Evolutionary conservation across 2,329 filamentous ascomycete species (phyloP).

Genomic region (Tympanopsis confertula): DNA sequence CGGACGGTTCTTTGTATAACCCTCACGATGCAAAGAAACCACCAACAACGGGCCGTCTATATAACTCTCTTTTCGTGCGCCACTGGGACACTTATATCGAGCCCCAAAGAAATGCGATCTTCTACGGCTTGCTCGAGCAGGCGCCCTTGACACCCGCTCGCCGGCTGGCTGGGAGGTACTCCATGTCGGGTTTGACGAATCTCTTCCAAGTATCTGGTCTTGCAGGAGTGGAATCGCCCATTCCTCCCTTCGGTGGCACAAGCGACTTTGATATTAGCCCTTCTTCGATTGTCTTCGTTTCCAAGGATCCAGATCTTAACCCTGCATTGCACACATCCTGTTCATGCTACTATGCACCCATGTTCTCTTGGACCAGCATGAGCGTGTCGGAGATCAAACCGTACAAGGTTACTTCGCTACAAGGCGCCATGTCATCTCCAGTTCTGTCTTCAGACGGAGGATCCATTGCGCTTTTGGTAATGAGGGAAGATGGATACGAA

Average conservation of each 20-base stretch:
- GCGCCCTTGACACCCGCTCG: conserved; percentile 18
- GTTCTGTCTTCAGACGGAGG: conserved; percentile 28
- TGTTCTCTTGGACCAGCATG: conserved; percentile 25
- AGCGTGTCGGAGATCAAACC: conserved; percentile 15
- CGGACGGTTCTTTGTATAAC: conserved; percentile 33
- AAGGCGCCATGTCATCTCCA: conserved; percentile 29
- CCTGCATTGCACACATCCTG: conserved; percentile 31
- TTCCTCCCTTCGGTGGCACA: conserved; percentile 31
- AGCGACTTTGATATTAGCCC: conserved; percentile 32
- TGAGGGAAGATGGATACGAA: conserved; percentile 30
- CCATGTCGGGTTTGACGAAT: conserved; percentile 26
- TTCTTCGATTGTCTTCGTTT: conserved; percentile 28
- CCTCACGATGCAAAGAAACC: conserved; percentile 32
- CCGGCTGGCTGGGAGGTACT: conserved; percentile 19
- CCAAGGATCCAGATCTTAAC: conserved; percentile 28
- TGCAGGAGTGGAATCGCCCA: conserved; percentile 28
- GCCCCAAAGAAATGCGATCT: conserved; percentile 34
- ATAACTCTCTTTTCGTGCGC: conserved; percentile 36
- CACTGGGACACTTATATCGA: conserved; percentile 39
- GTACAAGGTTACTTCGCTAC: conserved; percentile 17
- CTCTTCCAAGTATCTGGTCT: conserved; percentile 23
- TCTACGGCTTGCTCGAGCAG: conserved; percentile 30
- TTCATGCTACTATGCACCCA: conserved; percentile 28
- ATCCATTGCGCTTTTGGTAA: conserved; percentile 26
- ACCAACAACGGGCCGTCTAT: conserved; percentile 29